Evolutionary conservation across 2,329 filamentous ascomycete species (phyloP).

Genomic region (Zalaria obscura): DNA sequence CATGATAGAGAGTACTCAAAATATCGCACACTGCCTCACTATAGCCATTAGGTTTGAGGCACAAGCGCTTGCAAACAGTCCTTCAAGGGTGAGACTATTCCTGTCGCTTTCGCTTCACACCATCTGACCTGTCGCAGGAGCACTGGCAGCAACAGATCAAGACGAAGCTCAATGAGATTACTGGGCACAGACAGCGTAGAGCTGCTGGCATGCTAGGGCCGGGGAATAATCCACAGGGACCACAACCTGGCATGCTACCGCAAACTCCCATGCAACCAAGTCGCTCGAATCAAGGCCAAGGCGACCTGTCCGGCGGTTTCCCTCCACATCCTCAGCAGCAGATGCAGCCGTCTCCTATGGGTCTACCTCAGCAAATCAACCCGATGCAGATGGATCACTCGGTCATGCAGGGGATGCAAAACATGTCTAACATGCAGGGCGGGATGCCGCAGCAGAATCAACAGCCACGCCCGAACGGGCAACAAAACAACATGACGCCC

Average conservation of each 20-base stretch:
- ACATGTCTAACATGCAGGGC: conserved; percentile 11
- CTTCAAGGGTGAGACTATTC: conserved; percentile 3
- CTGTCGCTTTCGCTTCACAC: background rate
- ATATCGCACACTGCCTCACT: conserved; percentile 2
- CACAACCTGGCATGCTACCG: conserved; percentile 21
- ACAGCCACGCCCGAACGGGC: conserved; percentile 11
- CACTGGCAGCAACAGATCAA: conserved; percentile 5
- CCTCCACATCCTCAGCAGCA: conserved; percentile 35
- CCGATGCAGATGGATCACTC: background rate
- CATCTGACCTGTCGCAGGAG: conserved; percentile 2
- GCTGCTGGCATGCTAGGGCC: conserved; percentile 3
- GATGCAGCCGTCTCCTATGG: conserved; percentile 36
- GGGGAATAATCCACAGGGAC: conserved; percentile 4
- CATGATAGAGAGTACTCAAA: conserved; percentile 2
- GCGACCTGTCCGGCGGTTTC: conserved; percentile 27
- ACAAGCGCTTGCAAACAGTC: conserved; percentile 2
- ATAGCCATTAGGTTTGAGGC: conserved; percentile 6
- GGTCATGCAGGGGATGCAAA: conserved; percentile 1
- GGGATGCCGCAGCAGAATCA: conserved; percentile 13
- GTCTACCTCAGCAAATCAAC: conserved; percentile 8
- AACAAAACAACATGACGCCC: conserved; percentile 14
- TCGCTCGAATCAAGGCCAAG: conserved; percentile 26
- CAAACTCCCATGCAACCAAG: conserved; percentile 19
- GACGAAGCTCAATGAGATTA: conserved; percentile 6
- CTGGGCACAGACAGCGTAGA: conserved; percentile 3